These are phyloP conservation scores for Scutellaria baicalensis DNA, from an alignment of 257 asterid species.

Conservation along the genomic window DNA sequence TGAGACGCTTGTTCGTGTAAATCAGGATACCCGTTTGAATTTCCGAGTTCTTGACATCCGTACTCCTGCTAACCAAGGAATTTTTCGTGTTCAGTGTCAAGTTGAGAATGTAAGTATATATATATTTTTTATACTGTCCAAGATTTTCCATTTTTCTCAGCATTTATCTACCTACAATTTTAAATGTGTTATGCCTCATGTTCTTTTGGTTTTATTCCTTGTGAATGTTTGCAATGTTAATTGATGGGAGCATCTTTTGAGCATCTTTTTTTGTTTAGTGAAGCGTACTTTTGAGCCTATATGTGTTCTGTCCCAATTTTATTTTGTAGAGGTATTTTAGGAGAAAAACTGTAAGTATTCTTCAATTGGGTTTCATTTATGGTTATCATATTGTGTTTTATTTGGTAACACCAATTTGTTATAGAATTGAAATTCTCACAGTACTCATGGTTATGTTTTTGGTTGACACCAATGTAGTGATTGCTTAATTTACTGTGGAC, in stretches of 20 bases:
- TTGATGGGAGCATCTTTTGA: too few relatives aligned
- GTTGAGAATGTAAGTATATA: conserved; percentile 75
- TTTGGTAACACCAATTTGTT: neutral
- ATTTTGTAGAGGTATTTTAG: too few relatives aligned
- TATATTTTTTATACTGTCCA: too few relatives aligned
- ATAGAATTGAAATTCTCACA: neutral
- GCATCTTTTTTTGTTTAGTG: too few relatives aligned
- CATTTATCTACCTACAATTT: neutral
- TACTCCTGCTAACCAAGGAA: conserved; percentile 88
- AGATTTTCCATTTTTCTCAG: too few relatives aligned
- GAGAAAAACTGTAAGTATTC: too few relatives aligned
- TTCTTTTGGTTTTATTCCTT: neutral
- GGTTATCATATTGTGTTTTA: neutral
- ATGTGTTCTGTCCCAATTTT: too few relatives aligned
- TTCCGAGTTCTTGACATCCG: conserved; percentile 75
- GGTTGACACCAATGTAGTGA: too few relatives aligned
- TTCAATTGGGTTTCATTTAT: neutral
- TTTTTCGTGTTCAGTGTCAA: conserved; percentile 66
- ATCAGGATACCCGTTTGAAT: conserved; percentile 91
- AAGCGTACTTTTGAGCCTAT: too few relatives aligned
- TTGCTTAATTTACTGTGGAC: too few relatives aligned
- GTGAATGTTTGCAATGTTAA: neutral
- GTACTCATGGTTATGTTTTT: neutral
- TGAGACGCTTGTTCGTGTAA: conserved; percentile 76
- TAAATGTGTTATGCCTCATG: neutral